Base-by-base conservation (phyloP, 352 stramenopile genomes). In the Phytophthora lateralis region DNA sequence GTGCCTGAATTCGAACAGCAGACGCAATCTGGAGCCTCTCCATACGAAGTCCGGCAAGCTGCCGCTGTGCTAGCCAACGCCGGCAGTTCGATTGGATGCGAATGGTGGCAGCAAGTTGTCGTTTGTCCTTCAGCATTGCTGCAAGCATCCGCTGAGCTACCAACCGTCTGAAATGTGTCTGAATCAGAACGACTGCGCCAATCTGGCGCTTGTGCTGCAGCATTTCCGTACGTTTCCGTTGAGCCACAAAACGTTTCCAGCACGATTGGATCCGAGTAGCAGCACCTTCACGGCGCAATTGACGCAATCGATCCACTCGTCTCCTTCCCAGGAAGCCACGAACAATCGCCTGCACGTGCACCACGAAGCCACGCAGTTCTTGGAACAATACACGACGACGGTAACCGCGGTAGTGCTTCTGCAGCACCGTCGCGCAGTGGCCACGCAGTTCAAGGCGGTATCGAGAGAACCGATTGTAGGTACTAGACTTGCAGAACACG, bases 401-500 rank as follows among this genome's bases (percentile, higher is more conserved):
- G 52, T 80, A 86, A 1, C 76, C 78, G 27, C 78, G 78, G 10
- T 71, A 73, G 58, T 79, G 43, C 15, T 73, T 75, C 53, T 90
- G 78, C 17, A 90, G 24, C 11, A 76, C 43, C 15, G 64, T 71
- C 20, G 76, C 78, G 42, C 69, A 55, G 37, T 68, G 56, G 10
- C 61, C 71, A 11, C 73, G 65, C 11, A 83, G 44, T 24, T 78
- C 71, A 6, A 80, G 47, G 2, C 80, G 78, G 26, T 87, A 78
- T 15, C 66, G 75, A 42, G 61, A 82, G 34, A 89, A 77, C 12
- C 68, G 54, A 44, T 85, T 86, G 69, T 83, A 89, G 24, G 63
- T 75, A 18, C 66, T 74, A 2, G 75, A 83, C 57, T 85, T 84
- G 66, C 63, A 90, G 63, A 90, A 90, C 9, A 90, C 76, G 4